Evolutionary conservation across 495 filamentous ascomycete genomes (phyloP).

Genomic region (Neurospora sp.): DNA sequence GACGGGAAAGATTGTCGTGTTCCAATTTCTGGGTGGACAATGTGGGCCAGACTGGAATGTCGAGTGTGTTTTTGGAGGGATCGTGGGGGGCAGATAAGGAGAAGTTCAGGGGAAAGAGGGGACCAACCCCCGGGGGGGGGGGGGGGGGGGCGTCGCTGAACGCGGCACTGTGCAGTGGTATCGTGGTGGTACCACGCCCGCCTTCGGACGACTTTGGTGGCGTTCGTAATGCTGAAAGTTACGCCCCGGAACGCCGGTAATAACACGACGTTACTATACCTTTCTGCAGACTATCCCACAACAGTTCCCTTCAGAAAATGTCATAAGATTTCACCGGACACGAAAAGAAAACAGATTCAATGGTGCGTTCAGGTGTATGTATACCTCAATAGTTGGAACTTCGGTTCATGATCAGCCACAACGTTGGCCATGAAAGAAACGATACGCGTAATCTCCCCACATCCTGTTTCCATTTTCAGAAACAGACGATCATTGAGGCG

Average conservation of each 20-base stretch:
- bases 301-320: not conserved
- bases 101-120: not conserved
- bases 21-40: not conserved
- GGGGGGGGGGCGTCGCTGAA: not conserved
- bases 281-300: not conserved
- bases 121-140: too few relatives aligned
- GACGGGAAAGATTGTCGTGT: not conserved
- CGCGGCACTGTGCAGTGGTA: not conserved
- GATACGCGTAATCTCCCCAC: not conserved
- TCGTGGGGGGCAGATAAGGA: not conserved
- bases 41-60: not conserved
- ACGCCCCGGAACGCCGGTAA: not conserved
- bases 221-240: not conserved
- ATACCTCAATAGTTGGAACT: not conserved
- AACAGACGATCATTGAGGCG: not conserved
- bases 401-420: not conserved
- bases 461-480: not conserved
- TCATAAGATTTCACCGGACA: not conserved
- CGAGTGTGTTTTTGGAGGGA: not conserved
- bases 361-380: not conserved
- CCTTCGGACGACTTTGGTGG: not conserved
- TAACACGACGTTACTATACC: not conserved
- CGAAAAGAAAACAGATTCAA: not conserved
- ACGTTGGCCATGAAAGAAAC: not conserved
- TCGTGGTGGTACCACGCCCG: not conserved